phyloP scores from a whole-genome alignment of 75 land plant species.

The Pinus tabuliformis region DNA sequence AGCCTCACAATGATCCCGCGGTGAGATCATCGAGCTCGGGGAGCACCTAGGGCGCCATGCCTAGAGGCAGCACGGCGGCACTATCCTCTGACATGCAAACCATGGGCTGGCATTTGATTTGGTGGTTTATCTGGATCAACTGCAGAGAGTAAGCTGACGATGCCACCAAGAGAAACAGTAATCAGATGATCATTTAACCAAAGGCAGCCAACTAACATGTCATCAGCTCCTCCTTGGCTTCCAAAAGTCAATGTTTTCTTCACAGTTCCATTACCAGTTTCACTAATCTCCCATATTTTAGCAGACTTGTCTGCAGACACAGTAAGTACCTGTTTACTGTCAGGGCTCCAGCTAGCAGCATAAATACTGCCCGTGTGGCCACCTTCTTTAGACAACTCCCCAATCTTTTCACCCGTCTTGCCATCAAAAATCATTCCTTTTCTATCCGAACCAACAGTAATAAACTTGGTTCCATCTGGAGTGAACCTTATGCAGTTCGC shows the following conservation, averaged over 20 bases:
- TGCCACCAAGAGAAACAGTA: slow-evolving; percentile 89
- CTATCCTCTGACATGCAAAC: no score
- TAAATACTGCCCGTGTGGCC: slow-evolving; percentile 95
- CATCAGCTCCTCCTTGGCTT: slow-evolving; percentile 76
- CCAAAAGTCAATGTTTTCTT: slow-evolving; percentile 60
- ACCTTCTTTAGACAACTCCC: slow-evolving; percentile 72
- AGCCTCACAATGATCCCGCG: no score
- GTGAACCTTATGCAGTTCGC: slow-evolving; percentile 90
- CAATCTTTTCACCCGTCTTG: slow-evolving; percentile 83
- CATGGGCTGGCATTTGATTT: no score
- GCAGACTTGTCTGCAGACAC: slow-evolving; percentile 98
- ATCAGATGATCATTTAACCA: slow-evolving; percentile 89
- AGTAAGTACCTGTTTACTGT: slow-evolving; percentile 86
- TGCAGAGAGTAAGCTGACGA: slow-evolving; percentile 59
- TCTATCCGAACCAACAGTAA: slow-evolving; percentile 90
- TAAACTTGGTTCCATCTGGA: slow-evolving; percentile 91
- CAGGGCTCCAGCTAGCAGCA: slow-evolving; percentile 98
- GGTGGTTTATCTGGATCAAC: slow-evolving; percentile 52
- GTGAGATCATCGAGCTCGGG: no score
- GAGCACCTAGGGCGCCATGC: no score
- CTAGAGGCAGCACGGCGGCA: no score
- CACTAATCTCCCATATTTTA: slow-evolving; percentile 90
- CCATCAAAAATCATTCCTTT: slow-evolving; percentile 83
- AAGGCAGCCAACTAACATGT: slow-evolving; percentile 95
- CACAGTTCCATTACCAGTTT: slow-evolving; percentile 71